Evolutionary conservation across 345 rosid genomes (phyloP).

Genomic region (Murraya koenigii): DNA sequence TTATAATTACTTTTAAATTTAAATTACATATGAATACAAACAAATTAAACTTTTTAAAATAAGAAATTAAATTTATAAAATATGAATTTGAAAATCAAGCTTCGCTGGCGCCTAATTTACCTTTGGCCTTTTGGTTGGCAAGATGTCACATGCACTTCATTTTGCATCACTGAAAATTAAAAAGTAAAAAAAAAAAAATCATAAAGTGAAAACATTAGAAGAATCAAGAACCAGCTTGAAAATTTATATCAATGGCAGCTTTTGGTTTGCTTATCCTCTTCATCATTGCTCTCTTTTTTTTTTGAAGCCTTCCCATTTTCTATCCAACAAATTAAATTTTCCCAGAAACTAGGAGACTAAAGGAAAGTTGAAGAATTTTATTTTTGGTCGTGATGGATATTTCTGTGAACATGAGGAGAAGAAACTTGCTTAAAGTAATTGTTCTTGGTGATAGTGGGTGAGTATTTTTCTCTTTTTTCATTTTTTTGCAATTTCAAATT

Average conservation of each 20-base stretch:
- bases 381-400: slow-evolving; percentile 31
- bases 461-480: background rate
- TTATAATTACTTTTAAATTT: too few relatives aligned
- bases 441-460: slow-evolving; percentile 93
- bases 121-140: slow-evolving; percentile 28
- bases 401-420: slow-evolving; percentile 49
- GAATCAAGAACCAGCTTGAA: slow-evolving; percentile 28
- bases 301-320: background rate
- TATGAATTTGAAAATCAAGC: slow-evolving; percentile 17
- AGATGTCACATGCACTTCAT: slow-evolving; percentile 37
- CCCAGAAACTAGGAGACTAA: background rate
- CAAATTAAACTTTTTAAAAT: background rate
- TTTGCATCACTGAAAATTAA: background rate
- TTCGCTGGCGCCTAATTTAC: slow-evolving; percentile 36
- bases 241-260: background rate
- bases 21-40: background rate
- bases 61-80: background rate
- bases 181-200: background rate
- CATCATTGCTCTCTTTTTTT: background rate
- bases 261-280: background rate
- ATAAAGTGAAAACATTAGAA: slow-evolving; percentile 9
- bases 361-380: background rate
- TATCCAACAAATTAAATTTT: background rate
- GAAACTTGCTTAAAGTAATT: slow-evolving; percentile 80
- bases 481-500: background rate